Percentiles rank a stretch among this genome's conserved stretches.
phyloP scores from a whole-genome alignment of 1,284 basidiomycete species.

The Ganoderma boninense region DNA sequence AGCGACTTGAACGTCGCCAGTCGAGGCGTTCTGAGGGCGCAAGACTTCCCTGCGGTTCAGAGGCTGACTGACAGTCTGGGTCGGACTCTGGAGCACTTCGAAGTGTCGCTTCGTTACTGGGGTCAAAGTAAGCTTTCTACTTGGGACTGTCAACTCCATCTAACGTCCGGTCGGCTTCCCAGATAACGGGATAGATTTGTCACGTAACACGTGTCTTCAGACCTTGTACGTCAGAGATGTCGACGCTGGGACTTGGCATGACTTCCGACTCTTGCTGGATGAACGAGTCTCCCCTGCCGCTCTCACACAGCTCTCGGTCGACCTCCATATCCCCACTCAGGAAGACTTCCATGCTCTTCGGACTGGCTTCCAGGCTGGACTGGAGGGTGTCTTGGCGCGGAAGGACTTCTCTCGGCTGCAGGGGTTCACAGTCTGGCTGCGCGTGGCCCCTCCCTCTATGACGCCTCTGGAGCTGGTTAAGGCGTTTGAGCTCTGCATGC shows the following conservation, averaged over 20 bases:
- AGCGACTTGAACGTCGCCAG: constrained; percentile 22
- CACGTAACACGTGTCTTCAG: constrained; percentile 18
- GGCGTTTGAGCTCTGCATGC: constrained; percentile 21
- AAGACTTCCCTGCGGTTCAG: constrained; percentile 14
- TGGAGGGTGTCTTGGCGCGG: constrained; percentile 14
- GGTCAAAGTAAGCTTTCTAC: constrained; percentile 16
- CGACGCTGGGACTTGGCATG: constrained; percentile 4
- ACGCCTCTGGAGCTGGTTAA: constrained; percentile 11
- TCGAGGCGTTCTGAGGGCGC: constrained; percentile 9
- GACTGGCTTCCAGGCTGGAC: constrained; percentile 9
- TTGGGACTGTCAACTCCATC: not conserved
- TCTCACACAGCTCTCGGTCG: constrained; percentile 18
- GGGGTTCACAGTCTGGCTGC: constrained; percentile 24
- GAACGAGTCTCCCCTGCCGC: constrained; percentile 13
- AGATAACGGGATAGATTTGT: constrained; percentile 19
- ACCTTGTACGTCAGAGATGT: constrained; percentile 23
- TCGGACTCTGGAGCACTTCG: constrained; percentile 17
- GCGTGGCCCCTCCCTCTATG: constrained; percentile 18
- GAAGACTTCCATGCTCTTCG: not conserved
- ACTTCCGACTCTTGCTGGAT: constrained; percentile 13
- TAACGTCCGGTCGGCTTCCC: not conserved
- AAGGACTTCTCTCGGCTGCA: constrained; percentile 18
- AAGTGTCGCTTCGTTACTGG: constrained; percentile 21
- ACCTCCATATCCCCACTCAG: constrained; percentile 18
- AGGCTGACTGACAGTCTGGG: constrained; percentile 17